Conservation (phyloP, 345 rosid genomes). For the Aurinia saxatilis region DNA sequence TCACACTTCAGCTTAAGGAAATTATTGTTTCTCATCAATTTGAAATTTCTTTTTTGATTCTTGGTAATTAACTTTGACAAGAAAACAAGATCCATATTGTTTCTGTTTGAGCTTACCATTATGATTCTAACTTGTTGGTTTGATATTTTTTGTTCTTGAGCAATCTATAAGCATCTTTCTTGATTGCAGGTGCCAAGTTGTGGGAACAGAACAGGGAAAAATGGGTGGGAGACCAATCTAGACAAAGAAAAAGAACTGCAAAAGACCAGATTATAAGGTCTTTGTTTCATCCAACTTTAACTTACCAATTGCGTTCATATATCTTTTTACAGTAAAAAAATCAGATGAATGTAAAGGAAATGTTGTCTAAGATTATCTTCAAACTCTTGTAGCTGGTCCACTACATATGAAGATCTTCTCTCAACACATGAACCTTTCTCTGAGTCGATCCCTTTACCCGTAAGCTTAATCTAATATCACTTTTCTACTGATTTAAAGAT, state of each 20-base stretch:
- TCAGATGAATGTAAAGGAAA: background rate
- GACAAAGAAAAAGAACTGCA: conserved; percentile 27
- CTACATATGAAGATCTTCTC: conserved; percentile 78
- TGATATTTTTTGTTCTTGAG: conserved; percentile 7
- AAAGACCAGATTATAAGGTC: conserved; percentile 84
- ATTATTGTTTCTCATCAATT: background rate
- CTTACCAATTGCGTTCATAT: background rate
- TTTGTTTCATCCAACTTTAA: background rate
- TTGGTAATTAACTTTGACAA: background rate
- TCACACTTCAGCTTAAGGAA: background rate
- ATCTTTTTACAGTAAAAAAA: background rate
- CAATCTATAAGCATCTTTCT: conserved; percentile 6
- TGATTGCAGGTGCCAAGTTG: conserved; percentile 46
- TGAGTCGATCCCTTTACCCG: conserved; percentile 74
- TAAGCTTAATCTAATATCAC: conserved; percentile 29
- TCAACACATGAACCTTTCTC: conserved; percentile 72
- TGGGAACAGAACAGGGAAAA: conserved; percentile 75
- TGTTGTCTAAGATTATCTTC: background rate
- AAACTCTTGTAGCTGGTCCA: conserved; percentile 71
- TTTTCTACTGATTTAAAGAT: background rate
- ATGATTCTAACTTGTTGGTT: background rate
- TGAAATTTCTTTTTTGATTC: background rate
- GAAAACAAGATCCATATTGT: background rate
- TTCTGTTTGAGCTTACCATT: background rate
- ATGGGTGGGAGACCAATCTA: conserved; percentile 70